Base-by-base conservation (phyloP, 2,329 filamentous ascomycete genomes). In the Penicillium janthinellum region DNA sequence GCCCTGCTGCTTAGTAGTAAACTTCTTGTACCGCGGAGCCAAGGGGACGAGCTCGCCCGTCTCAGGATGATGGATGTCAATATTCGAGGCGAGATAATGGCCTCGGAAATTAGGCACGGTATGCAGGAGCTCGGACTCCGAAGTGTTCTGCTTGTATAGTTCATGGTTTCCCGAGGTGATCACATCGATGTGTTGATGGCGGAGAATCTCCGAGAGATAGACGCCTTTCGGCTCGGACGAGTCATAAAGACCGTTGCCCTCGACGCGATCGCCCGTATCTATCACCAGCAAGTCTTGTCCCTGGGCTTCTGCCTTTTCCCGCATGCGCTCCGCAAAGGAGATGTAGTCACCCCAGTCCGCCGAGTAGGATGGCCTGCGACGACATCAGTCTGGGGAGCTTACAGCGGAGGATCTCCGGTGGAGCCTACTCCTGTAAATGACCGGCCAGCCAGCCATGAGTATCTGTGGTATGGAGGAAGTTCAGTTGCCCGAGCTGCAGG, bases 341-440 rank as follows among this genome's bases (percentile, higher is more conserved):
- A 98, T 85, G 77, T 98, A 99, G 78, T 99, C 95, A 59, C 95
- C 95, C 92, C 95, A 98, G 76, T 99, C 95, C 49, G 92, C 94
- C 6, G 91, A 93, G 77, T 96, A 99, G 61, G 95, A 94, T 2
- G 92, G 84, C 79, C 90, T 92, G 63, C 44, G 56, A 56, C 39
- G 42, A 25, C 60, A 57, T 69, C 58, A 66, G 66, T 65, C 17
- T 38, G 17, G 17, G 56, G 58, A 59, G 51, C 38, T 60, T 57
- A 62, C 49, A n/a, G 54, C 6, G 45, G 42, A 54, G 50, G 31
- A 53, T 17, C 57, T 38, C 44, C 54, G 49, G 42, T 35, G 54
- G 52, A 22, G 22, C 84, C 71, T 80, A 92, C 88, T 99, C 95
- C 80, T 93, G 89, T 5, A 98, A 79, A 81, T 99, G 95, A 1